Conservation (phyloP, 2,329 filamentous ascomycete genomes). For the Neopestalotiopsis sp. region DNA sequence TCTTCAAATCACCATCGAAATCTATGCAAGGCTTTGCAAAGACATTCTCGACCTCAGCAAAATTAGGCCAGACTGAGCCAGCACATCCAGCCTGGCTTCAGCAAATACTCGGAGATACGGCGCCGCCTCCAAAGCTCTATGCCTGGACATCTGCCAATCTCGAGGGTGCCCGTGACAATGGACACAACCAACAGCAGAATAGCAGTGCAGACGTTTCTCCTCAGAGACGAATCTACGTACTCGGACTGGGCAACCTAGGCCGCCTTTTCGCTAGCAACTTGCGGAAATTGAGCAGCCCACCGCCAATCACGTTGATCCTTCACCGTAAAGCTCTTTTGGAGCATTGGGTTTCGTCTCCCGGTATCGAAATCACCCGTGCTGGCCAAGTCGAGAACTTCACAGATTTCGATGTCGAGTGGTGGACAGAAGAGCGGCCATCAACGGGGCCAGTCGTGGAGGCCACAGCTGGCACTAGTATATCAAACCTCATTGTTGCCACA, state of each 20-base stretch:
- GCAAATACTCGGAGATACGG: conserved; percentile 25
- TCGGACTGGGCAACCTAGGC: conserved; percentile 84
- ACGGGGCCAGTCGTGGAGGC: conserved; percentile 46
- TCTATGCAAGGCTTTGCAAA: background rate
- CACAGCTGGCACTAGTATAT: conserved; percentile 52
- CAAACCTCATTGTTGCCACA: conserved; percentile 78
- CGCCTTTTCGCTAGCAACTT: conserved; percentile 79
- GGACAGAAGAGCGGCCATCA: conserved; percentile 51
- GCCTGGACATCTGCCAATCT: conserved; percentile 37
- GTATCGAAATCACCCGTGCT: conserved; percentile 50
- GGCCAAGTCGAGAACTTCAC: conserved; percentile 38
- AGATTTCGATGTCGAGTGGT: conserved; percentile 59
- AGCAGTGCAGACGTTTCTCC: background rate
- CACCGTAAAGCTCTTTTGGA: conserved; percentile 61
- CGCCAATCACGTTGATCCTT: conserved; percentile 82
- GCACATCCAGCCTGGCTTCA: conserved; percentile 9
- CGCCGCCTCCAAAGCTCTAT: conserved; percentile 31
- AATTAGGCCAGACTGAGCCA: background rate
- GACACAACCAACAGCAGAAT: background rate
- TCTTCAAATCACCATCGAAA: background rate
- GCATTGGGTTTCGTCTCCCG: conserved; percentile 50
- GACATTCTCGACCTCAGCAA: background rate
- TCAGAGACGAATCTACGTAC: conserved; percentile 70
- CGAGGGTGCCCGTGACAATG: background rate
- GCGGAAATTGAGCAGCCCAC: conserved; percentile 61